Percentiles rank a stretch among this genome's conserved stretches.
These are phyloP conservation scores for Przewalskia tangutica DNA, from an alignment of 257 asterid species.

Conservation along the genomic window DNA sequence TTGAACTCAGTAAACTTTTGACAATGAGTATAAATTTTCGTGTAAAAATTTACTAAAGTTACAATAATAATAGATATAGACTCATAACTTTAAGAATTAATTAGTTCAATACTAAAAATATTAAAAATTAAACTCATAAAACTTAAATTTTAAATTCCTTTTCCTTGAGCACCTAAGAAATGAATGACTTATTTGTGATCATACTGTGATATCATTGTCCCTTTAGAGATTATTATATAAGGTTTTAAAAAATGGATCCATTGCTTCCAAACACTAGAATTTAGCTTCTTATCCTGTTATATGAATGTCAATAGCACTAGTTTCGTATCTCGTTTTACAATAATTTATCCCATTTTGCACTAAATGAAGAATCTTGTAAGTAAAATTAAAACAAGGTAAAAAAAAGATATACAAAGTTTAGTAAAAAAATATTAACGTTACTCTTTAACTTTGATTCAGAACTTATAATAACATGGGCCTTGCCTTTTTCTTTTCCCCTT, in stretches of 20 bases:
- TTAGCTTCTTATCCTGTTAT: neutral
- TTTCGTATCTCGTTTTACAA: neutral
- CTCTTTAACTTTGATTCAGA: neutral
- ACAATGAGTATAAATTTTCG: too few relatives aligned
- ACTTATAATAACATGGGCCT: neutral
- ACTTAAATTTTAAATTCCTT: too few relatives aligned
- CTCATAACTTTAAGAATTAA: too few relatives aligned
- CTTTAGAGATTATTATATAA: too few relatives aligned
- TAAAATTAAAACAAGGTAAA: neutral
- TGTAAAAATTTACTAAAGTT: too few relatives aligned
- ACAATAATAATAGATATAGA: too few relatives aligned
- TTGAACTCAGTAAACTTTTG: too few relatives aligned
- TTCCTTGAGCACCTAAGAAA: neutral
- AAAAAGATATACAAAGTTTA: too few relatives aligned
- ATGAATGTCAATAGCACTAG: neutral
- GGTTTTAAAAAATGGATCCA: neutral
- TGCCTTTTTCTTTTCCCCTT: neutral
- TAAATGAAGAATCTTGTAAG: neutral
- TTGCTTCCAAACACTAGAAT: neutral
- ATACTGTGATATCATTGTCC: neutral
- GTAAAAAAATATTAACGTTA: neutral
- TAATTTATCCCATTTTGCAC: neutral
- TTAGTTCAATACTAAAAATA: too few relatives aligned
- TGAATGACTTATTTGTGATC: neutral
- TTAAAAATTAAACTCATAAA: too few relatives aligned